A percentile compares a stretch with the other conserved stretches of the same genome.
phyloP scores from a whole-genome alignment of 495 filamentous ascomycete species.

The Glutinoglossum americanum region DNA sequence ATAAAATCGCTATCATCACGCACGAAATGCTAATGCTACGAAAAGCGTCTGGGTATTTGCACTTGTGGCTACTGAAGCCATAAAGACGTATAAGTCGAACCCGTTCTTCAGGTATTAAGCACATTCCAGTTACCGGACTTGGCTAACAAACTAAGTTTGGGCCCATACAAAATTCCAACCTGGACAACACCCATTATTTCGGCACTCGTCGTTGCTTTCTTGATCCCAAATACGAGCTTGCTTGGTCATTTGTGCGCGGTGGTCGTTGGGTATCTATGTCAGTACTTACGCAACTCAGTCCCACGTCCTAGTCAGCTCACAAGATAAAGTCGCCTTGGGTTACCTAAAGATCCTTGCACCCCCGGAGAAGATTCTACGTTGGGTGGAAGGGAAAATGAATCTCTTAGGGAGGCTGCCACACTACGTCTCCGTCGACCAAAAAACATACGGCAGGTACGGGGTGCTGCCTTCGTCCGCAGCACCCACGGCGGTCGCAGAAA shows the following conservation, averaged over 20 bases:
- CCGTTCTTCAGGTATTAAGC: conserved; percentile 42
- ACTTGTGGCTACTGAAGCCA: conserved; percentile 59
- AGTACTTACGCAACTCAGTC: conserved; percentile 17
- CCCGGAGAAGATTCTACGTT: conserved; percentile 59
- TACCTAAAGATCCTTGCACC: conserved; percentile 68
- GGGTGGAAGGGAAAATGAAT: conserved; percentile 68
- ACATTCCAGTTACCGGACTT: conserved; percentile 5
- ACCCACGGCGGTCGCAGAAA: conserved; percentile 16
- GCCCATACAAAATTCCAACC: conserved; percentile 60
- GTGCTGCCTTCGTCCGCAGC: conserved; percentile 45
- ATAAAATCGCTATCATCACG: background rate
- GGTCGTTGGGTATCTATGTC: conserved; percentile 66
- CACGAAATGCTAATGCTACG: conserved; percentile 6
- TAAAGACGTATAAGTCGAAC: conserved; percentile 54
- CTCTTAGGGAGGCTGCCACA: conserved; percentile 61
- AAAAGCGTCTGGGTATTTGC: conserved; percentile 77
- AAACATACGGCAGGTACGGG: conserved; percentile 87
- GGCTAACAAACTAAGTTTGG: conserved; percentile 20
- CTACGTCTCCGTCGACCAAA: conserved; percentile 83
- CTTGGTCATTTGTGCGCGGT: conserved; percentile 73
- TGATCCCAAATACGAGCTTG: conserved; percentile 62
- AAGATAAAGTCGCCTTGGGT: conserved; percentile 46
- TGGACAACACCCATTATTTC: conserved; percentile 72
- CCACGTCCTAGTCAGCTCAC: conserved; percentile 9
- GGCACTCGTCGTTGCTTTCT: conserved; percentile 43